Evolutionary conservation across 345 rosid species (phyloP).

Genomic region (Triadica sebifera): DNA sequence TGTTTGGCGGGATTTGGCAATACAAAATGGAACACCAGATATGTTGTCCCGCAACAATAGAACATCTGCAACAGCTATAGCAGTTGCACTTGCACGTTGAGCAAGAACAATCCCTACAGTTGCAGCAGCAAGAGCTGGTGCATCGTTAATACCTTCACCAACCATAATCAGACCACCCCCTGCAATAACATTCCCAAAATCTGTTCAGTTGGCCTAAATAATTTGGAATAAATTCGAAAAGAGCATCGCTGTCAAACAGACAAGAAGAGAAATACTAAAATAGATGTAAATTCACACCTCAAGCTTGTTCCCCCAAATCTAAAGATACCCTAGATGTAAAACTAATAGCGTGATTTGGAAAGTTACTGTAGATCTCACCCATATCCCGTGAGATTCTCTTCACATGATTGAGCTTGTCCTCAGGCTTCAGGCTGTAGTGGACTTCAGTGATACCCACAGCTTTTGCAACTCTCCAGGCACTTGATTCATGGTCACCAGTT

Average conservation of each 20-base stretch:
- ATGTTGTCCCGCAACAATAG: constrained; percentile 71
- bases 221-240: background rate
- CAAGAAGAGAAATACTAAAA: background rate
- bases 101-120: constrained; percentile 95
- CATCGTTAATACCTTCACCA: constrained; percentile 98
- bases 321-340: background rate
- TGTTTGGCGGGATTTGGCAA: constrained; percentile 85
- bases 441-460: constrained; percentile 82
- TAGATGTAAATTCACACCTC: background rate
- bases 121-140: constrained; percentile 96
- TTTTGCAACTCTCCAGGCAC: constrained; percentile 93
- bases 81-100: constrained; percentile 97
- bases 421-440: constrained; percentile 83
- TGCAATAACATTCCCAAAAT: constrained; percentile 32
- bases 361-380: constrained; percentile 46
- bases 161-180: constrained; percentile 96
- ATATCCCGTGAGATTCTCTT: constrained; percentile 67
- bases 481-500: constrained; percentile 91
- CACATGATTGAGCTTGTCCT: constrained; percentile 82
- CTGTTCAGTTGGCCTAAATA: constrained; percentile 9
- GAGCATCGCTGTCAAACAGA: background rate
- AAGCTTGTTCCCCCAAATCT: too few relatives aligned
- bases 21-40: constrained; percentile 82
- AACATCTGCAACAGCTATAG: constrained; percentile 89
- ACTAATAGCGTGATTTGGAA: background rate